Base-by-base conservation (phyloP, 2,329 filamentous ascomycete species). In the Phyllosticta paracitricarpa region DNA sequence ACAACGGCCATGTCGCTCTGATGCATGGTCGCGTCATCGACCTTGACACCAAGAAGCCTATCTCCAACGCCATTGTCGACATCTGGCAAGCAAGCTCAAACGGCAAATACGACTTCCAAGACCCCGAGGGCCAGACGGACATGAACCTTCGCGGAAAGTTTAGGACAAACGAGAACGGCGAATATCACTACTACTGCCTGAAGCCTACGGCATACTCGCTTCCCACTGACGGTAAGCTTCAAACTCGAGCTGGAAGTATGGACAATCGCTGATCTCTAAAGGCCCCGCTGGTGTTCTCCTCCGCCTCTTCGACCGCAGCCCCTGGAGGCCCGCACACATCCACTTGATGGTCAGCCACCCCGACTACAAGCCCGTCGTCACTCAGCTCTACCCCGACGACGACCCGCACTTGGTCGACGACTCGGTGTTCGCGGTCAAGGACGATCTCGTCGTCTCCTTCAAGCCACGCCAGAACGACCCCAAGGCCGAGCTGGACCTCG, bases 61-160 rank as follows among this genome's bases (percentile, higher is more conserved):
- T 91, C 68, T 81, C 80, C 60, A 78, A 80, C 68, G 87, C 87
- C 66, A 84, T 89, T 65, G 84, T 91, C 68, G 88, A 91, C 71
- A 87, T 90, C 78, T 91, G 88, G 88, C 86, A 91, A 72, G 87
- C 88, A 57, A 87, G 83, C 66, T 79, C 85, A 73, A 90, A 89
- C 76, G 87, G 87, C 72, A 85, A 86, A 71, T 90, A 90, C 78
- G 86, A 89, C 70, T 84, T 88, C 80, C 86, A 89, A 74, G 88
- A 90, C 73, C 86, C 86, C 0, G 81, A 85, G 61, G 84, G 84
- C 76, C 87, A 89, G 78, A 76, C 77, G 57, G 83, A 84, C 70
- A 88, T 89, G 81, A 91, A 91, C 79, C 80, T 90, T 52, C 83
- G 88, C 53, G 88, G 88, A 72, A 90, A 89, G 78, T 90, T 90